Evolutionary conservation across 2,329 filamentous ascomycete genomes (phyloP).

Genomic region (Aspergillus fijiensis): DNA sequence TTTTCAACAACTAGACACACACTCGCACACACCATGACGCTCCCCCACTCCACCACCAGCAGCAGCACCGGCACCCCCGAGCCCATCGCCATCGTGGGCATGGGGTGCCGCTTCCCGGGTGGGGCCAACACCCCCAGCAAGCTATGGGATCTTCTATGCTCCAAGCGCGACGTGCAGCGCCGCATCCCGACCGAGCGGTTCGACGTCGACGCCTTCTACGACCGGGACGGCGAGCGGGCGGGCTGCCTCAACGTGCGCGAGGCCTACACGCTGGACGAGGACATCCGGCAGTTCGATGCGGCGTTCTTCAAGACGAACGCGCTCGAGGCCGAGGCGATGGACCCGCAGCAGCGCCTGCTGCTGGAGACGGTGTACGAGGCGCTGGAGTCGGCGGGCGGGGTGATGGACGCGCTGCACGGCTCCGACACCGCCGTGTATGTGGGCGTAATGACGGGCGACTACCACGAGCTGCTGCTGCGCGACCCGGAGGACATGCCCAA

Average conservation of each 20-base stretch:
- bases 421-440: conserved; percentile 7
- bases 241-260: conserved; percentile 4
- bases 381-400: conserved; percentile 2
- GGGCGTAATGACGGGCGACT: conserved; percentile 11
- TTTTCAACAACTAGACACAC: no score
- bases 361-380: conserved; percentile 14
- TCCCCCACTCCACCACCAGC: no score
- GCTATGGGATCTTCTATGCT: conserved; percentile 10
- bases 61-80: neutral
- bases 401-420: conserved; percentile 1
- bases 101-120: conserved; percentile 13
- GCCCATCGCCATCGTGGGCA: conserved; percentile 18
- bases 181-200: conserved; percentile 5
- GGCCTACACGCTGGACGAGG: conserved; percentile 8
- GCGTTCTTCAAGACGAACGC: conserved; percentile 14
- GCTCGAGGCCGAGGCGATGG: conserved; percentile 6
- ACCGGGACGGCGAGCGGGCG: conserved; percentile 1
- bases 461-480: neutral
- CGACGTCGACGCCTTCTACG: conserved; percentile 7
- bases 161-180: conserved; percentile 2
- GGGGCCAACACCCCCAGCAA: neutral
- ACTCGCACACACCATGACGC: no score
- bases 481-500: conserved; percentile 1
- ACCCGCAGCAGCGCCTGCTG: conserved; percentile 15
- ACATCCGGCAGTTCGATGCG: conserved; percentile 9